A percentile compares a stretch with the other conserved stretches of the same genome.
These are phyloP conservation scores for Yamadazyma songkhlaensis DNA, from an alignment of 1,139 yeast species.

Conservation along the genomic window DNA sequence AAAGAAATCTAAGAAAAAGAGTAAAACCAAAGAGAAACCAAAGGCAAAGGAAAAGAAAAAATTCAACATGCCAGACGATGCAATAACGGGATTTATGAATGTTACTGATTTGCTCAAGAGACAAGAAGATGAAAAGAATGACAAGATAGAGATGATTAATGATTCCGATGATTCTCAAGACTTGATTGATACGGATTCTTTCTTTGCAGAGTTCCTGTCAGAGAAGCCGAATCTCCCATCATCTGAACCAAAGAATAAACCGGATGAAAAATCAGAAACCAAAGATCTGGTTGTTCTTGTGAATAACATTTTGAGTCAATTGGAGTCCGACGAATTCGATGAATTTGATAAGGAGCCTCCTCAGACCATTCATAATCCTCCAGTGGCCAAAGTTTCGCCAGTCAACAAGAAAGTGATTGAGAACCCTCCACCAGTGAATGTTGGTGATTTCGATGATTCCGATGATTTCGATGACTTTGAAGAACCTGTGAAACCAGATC, in stretches of 20 bases:
- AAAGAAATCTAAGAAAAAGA: constrained; percentile 22
- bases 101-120: constrained; percentile 48
- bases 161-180: constrained; percentile 2
- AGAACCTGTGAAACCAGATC: constrained; percentile 1
- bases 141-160: not conserved
- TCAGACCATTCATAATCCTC: no score
- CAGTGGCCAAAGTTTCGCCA: no score
- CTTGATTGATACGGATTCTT: constrained; percentile 7
- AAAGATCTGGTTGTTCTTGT: no score
- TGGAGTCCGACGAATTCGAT: constrained; percentile 4
- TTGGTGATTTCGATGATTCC: not conserved
- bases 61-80: constrained; percentile 81
- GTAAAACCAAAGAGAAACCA: constrained; percentile 15
- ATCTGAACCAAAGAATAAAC: constrained; percentile 1
- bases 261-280: not conserved
- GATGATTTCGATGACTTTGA: constrained; percentile 1
- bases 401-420: no score
- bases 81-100: constrained; percentile 61
- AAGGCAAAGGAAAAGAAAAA: constrained; percentile 11
- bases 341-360: constrained; percentile 1
- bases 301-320: no score
- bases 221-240: not conserved
- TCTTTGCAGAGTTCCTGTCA: not conserved
- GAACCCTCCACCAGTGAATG: no score
- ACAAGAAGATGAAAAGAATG: not conserved